phyloP scores from a whole-genome alignment of 2,329 filamentous ascomycete genomes.

The Aspergillus melleus region DNA sequence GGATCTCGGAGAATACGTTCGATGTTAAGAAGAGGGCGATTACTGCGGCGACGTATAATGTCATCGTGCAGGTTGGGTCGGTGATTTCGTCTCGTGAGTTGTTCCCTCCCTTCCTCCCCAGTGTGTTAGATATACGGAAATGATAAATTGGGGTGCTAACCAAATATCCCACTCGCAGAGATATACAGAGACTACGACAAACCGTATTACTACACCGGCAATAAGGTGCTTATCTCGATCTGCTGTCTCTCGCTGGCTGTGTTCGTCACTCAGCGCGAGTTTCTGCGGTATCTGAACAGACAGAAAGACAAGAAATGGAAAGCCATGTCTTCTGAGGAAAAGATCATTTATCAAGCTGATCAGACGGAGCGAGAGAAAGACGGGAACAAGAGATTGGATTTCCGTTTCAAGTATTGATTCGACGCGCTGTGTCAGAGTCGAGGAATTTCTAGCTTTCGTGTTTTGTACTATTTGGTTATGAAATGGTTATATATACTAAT shows the following conservation, averaged over 20 bases:
- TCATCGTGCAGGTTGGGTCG: constrained; percentile 33
- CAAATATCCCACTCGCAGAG: constrained; percentile 27
- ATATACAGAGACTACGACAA: constrained; percentile 53
- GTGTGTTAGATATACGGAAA: no score
- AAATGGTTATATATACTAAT: no score
- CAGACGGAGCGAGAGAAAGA: constrained; percentile 47
- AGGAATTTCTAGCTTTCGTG: no score
- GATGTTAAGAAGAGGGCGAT: constrained; percentile 32
- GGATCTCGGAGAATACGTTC: constrained; percentile 31
- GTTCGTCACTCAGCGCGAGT: constrained; percentile 51
- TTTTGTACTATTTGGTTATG: no score
- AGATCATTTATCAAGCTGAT: constrained; percentile 49
- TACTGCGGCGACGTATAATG: constrained; percentile 34
- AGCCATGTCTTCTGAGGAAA: constrained; percentile 47
- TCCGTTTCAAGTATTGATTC: constrained; percentile 50
- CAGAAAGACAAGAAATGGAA: constrained; percentile 52
- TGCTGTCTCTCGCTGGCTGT: constrained; percentile 48
- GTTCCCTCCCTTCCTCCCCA: not conserved
- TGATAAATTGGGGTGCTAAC: no score
- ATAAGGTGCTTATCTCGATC: constrained; percentile 55
- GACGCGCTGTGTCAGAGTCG: no score
- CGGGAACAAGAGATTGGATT: constrained; percentile 54
- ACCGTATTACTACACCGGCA: constrained; percentile 57
- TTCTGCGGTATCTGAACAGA: constrained; percentile 49
- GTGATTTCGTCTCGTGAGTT: constrained; percentile 31